Percentiles rank a stretch among this genome's conserved stretches.
Conservation (phyloP, 2,329 filamentous ascomycete species). For the Zymoseptoria crescenta region DNA sequence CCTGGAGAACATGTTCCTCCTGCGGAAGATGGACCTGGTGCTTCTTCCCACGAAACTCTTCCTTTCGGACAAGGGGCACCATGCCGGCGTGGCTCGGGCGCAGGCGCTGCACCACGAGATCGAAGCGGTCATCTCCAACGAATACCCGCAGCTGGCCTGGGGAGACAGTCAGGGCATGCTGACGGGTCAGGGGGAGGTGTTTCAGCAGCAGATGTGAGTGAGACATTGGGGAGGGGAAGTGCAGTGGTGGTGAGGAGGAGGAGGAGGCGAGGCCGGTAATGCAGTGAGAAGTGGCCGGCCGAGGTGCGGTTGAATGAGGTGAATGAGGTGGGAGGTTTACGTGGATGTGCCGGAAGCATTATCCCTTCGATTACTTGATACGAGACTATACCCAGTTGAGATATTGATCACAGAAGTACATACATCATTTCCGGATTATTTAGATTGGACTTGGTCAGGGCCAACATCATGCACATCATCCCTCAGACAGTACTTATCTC, state of each 20-base stretch:
- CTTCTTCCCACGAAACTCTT: conserved; percentile 5
- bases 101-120: conserved; percentile 1
- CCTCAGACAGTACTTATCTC: too few relatives aligned
- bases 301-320: neutral
- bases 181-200: neutral
- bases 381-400: neutral
- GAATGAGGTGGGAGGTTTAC: neutral
- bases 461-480: too few relatives aligned
- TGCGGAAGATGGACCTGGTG: conserved; percentile 3
- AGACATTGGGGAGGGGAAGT: neutral
- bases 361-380: neutral
- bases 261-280: too few relatives aligned
- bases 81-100: conserved; percentile 5
- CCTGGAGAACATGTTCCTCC: conserved; percentile 5
- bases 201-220: neutral
- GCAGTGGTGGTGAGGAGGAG: neutral
- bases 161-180: neutral
- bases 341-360: neutral
- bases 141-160: conserved; percentile 6
- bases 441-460: too few relatives aligned
- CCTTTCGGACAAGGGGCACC: conserved; percentile 4
- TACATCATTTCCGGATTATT: neutral
- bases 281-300: too few relatives aligned
- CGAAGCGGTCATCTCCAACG: conserved; percentile 1
- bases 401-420: neutral